Evolutionary conservation across 2,329 filamentous ascomycete genomes (phyloP).

Genomic region (Rhynchosporium graminicola): DNA sequence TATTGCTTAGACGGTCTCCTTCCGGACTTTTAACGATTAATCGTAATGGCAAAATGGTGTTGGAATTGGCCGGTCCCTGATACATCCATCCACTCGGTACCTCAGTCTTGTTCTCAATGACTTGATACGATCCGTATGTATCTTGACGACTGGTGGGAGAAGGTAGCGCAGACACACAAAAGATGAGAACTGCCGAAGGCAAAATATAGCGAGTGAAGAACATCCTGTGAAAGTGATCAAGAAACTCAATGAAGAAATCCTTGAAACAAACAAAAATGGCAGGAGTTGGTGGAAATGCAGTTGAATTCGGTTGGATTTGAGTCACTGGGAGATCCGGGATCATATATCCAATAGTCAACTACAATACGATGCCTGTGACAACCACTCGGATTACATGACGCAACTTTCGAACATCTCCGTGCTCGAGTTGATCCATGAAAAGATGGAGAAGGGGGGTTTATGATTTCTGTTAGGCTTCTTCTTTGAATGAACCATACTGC

Average conservation of each 20-base stretch:
- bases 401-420: too few species aligned
- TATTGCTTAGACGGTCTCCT: slow-evolving; percentile 8
- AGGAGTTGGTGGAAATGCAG: neutral
- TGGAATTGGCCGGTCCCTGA: slow-evolving; percentile 4
- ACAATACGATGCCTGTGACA: too few species aligned
- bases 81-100: slow-evolving; percentile 16
- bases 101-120: slow-evolving; percentile 1
- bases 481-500: too few species aligned
- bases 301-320: neutral
- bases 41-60: slow-evolving; percentile 16
- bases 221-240: neutral
- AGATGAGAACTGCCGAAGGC: neutral
- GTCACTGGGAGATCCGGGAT: neutral
- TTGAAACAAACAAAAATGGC: neutral
- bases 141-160: neutral
- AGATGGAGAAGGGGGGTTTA: neutral
- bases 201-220: neutral
- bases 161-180: neutral
- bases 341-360: neutral
- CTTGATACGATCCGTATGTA: slow-evolving; percentile 12
- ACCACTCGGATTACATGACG: too few species aligned
- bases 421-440: too few species aligned
- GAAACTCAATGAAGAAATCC: too few species aligned
- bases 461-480: too few species aligned
- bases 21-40: slow-evolving; percentile 13